A percentile compares a stretch with the other conserved stretches of the same genome.
These are phyloP conservation scores for Aspergillus sp. DNA, from an alignment of 2,329 filamentous ascomycete species.

Conservation along the genomic window DNA sequence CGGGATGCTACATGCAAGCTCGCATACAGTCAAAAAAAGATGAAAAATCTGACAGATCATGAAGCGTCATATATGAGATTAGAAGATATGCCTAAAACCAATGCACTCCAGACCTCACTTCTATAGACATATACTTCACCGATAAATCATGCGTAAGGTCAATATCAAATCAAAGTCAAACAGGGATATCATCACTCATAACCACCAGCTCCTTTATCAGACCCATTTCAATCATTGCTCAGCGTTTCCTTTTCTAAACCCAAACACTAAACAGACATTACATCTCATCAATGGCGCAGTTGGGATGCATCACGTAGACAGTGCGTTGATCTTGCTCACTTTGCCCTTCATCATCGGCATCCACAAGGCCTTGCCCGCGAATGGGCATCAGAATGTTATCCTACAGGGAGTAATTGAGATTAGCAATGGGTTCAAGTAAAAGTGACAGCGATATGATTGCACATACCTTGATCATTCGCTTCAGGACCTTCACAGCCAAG, in stretches of 20 bases:
- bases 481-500: conserved; percentile 81
- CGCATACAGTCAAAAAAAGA: too few relatives aligned
- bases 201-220: conserved; percentile 28
- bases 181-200: conserved; percentile 38
- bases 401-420: conserved; percentile 33
- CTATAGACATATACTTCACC: conserved; percentile 9
- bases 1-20: too few relatives aligned
- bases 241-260: conserved; percentile 13
- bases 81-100: background rate
- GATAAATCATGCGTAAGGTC: conserved; percentile 5
- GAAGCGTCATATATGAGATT: conserved; percentile 1
- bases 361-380: conserved; percentile 84
- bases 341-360: conserved; percentile 62
- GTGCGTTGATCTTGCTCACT: conserved; percentile 48
- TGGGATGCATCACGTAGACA: conserved; percentile 90
- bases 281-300: conserved; percentile 74
- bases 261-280: conserved; percentile 16
- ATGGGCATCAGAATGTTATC: conserved; percentile 63
- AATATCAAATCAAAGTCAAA: conserved; percentile 7
- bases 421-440: background rate
- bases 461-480: conserved; percentile 90
- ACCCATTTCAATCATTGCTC: conserved; percentile 26
- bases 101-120: conserved; percentile 9
- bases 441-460: background rate
- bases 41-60: too few relatives aligned